Evolutionary conservation across 2,329 filamentous ascomycete genomes (phyloP).

Genomic region (Stemphylium lycopersici): DNA sequence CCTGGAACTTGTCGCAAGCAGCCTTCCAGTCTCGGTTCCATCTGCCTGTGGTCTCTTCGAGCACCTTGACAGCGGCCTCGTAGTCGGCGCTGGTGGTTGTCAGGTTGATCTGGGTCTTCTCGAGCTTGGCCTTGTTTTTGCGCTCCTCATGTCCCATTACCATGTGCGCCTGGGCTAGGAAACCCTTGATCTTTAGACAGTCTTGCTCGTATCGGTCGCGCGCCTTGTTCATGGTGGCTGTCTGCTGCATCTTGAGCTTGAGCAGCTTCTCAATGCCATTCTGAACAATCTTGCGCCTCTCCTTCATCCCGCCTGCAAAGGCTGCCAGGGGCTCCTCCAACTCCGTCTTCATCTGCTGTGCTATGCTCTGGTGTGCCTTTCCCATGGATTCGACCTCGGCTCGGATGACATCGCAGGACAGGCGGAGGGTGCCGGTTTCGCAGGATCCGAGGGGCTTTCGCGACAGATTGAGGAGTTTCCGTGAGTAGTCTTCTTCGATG

Average conservation of each 20-base stretch:
- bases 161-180: conserved; percentile 98
- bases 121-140: conserved; percentile 97
- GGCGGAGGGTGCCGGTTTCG: conserved; percentile 81
- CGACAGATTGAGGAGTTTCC: conserved; percentile 83
- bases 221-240: conserved; percentile 89
- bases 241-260: conserved; percentile 93
- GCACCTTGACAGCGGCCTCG: conserved; percentile 85
- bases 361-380: conserved; percentile 89
- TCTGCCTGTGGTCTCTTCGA: conserved; percentile 91
- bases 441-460: conserved; percentile 88
- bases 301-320: conserved; percentile 94
- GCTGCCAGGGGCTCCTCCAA: conserved; percentile 91
- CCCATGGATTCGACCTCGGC: conserved; percentile 92
- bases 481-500: conserved; percentile 95
- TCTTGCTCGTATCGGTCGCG: conserved; percentile 97
- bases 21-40: conserved; percentile 99
- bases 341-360: conserved; percentile 93
- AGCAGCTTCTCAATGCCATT: conserved; percentile 91
- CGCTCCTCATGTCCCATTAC: conserved; percentile 99
- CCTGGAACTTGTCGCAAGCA: conserved; percentile 97
- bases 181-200: conserved; percentile 97
- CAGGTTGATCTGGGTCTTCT: conserved; percentile 97
- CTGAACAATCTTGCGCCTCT: conserved; percentile 95
- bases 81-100: conserved; percentile 92
- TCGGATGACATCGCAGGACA: conserved; percentile 84